Percentiles rank a stretch among this genome's conserved stretches.
phyloP scores from a whole-genome alignment of 257 asterid species.

The Solanum pinnatisectum region DNA sequence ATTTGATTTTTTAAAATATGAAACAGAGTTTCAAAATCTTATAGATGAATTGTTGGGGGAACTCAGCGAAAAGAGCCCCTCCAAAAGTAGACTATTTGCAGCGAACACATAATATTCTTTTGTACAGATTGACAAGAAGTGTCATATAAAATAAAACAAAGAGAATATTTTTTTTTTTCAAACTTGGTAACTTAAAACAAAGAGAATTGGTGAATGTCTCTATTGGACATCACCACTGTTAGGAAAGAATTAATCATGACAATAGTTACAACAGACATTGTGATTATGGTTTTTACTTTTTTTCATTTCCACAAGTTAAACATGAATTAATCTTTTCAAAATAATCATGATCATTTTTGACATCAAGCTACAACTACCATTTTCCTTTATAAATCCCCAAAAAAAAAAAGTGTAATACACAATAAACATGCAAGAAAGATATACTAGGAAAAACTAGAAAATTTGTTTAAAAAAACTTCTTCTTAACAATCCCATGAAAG shows the following conservation, averaged over 20 bases:
- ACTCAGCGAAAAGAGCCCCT: not conserved
- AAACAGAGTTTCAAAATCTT: not conserved
- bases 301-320: not conserved
- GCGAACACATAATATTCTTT: not conserved
- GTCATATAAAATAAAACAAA: not conserved
- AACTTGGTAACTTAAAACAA: no score
- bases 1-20: not conserved
- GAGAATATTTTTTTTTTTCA: no score
- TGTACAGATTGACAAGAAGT: not conserved
- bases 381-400: not conserved
- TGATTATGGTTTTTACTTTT: not conserved
- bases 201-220: not conserved
- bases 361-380: not conserved
- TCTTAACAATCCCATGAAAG: conserved; percentile 58
- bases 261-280: not conserved
- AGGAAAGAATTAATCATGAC: not conserved
- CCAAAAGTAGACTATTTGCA: not conserved
- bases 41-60: not conserved
- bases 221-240: not conserved
- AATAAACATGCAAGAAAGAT: not conserved
- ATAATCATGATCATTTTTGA: not conserved
- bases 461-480: not conserved
- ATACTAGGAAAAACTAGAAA: not conserved
- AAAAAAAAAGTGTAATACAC: not conserved
- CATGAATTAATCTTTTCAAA: not conserved